phyloP scores from a whole-genome alignment of 345 rosid genomes.

The Physaria fendleri region DNA sequence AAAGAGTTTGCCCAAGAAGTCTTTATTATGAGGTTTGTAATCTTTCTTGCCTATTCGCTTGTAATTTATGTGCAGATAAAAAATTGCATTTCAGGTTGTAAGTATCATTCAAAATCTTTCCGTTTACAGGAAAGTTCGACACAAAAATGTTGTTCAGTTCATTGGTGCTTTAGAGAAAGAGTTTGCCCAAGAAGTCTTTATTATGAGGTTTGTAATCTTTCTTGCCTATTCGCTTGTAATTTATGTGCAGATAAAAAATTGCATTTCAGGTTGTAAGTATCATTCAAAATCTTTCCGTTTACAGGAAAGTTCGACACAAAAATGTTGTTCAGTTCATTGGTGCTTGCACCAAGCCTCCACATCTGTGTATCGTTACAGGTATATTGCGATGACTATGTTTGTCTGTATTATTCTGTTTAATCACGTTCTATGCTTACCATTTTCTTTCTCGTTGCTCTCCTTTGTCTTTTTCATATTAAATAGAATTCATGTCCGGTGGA shows the following conservation, averaged over 20 bases:
- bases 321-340: conserved; percentile 97
- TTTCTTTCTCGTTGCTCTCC: conserved; percentile 4
- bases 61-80: neutral
- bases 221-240: too few relatives aligned
- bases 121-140: too few relatives aligned
- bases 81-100: conserved; percentile 6
- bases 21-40: conserved; percentile 79
- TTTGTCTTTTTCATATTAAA: neutral
- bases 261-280: conserved; percentile 1
- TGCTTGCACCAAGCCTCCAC: conserved; percentile 93
- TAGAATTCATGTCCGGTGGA: conserved; percentile 96
- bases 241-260: neutral
- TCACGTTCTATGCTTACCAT: neutral
- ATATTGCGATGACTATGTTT: conserved; percentile 11
- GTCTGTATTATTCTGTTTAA: neutral
- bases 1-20: conserved; percentile 98
- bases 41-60: neutral
- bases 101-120: too few relatives aligned
- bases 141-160: too few relatives aligned
- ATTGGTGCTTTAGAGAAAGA: too few relatives aligned
- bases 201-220: too few relatives aligned
- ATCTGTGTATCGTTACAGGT: conserved; percentile 93
- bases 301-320: conserved; percentile 92
- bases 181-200: too few relatives aligned
- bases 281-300: conserved; percentile 17